Percentiles rank a stretch among this genome's conserved stretches.
Conservation (phyloP, 768 basidiomycete genomes). For the Cytidiella melzeri region DNA sequence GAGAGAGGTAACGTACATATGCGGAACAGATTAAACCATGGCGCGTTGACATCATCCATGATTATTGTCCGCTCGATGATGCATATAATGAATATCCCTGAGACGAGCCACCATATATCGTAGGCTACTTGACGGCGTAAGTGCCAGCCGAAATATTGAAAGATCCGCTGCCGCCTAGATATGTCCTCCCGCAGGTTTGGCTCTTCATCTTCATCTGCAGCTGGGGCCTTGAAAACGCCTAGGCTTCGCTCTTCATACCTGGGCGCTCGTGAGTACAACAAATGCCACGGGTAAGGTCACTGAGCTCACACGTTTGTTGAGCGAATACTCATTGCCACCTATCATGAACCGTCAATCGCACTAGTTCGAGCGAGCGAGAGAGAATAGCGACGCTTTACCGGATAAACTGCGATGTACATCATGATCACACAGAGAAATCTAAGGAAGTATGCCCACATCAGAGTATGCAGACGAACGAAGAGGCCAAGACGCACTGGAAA, state of each 20-base stretch:
- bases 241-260: constrained; percentile 70
- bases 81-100: constrained; percentile 64
- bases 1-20: constrained; percentile 19
- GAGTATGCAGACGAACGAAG: neutral
- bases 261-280: no score
- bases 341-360: neutral
- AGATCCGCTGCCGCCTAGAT: constrained; percentile 35
- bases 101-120: constrained; percentile 81
- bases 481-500: constrained; percentile 48
- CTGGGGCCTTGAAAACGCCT: constrained; percentile 53
- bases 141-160: constrained; percentile 49
- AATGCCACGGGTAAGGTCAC: no score
- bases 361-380: neutral
- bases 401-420: constrained; percentile 64
- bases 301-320: constrained; percentile 54
- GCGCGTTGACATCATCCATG: constrained; percentile 43
- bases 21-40: constrained; percentile 56
- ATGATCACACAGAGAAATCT: constrained; percentile 68
- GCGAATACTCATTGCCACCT: constrained; percentile 60
- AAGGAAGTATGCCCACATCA: neutral
- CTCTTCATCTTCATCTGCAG: constrained; percentile 45
- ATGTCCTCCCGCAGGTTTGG: constrained; percentile 34
- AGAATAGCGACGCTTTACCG: constrained; percentile 14
- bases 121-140: constrained; percentile 56
- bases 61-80: constrained; percentile 62